These are phyloP conservation scores for Yamadazyma epiphylla DNA, from an alignment of 1,139 yeast species.

Conservation along the genomic window DNA sequence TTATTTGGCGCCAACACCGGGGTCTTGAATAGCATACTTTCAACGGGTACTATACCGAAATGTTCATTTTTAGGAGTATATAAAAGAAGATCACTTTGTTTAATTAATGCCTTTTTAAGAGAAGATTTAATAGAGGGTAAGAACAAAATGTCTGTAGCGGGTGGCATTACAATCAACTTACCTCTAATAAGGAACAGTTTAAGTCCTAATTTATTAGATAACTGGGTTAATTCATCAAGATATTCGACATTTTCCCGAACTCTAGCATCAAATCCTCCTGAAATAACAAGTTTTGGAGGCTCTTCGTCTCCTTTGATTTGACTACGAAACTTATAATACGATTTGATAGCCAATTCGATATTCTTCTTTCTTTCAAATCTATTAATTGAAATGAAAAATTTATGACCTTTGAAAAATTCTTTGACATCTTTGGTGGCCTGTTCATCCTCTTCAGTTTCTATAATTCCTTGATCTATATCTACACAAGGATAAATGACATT, in stretches of 20 bases:
- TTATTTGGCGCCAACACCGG: constrained; percentile 83
- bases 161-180: constrained; percentile 34
- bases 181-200: constrained; percentile 47
- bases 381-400: constrained; percentile 70
- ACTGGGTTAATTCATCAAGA: constrained; percentile 52
- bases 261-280: constrained; percentile 90
- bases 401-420: constrained; percentile 28
- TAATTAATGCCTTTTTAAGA: constrained; percentile 62
- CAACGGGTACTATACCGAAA: constrained; percentile 96
- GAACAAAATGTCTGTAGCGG: constrained; percentile 57
- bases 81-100: constrained; percentile 55
- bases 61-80: constrained; percentile 94
- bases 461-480: constrained; percentile 26
- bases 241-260: constrained; percentile 76
- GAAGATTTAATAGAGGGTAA: constrained; percentile 73
- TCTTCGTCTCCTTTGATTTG: constrained; percentile 13
- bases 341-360: constrained; percentile 67
- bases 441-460: constrained; percentile 13
- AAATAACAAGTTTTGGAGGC: constrained; percentile 51
- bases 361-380: constrained; percentile 87
- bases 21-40: constrained; percentile 80
- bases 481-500: constrained; percentile 91
- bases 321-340: constrained; percentile 46
- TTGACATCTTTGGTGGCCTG: constrained; percentile 28
- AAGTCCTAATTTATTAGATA: constrained; percentile 46